These are phyloP conservation scores for Williopsis jadinii DNA, from an alignment of 1,139 yeast genomes.

Conservation along the genomic window DNA sequence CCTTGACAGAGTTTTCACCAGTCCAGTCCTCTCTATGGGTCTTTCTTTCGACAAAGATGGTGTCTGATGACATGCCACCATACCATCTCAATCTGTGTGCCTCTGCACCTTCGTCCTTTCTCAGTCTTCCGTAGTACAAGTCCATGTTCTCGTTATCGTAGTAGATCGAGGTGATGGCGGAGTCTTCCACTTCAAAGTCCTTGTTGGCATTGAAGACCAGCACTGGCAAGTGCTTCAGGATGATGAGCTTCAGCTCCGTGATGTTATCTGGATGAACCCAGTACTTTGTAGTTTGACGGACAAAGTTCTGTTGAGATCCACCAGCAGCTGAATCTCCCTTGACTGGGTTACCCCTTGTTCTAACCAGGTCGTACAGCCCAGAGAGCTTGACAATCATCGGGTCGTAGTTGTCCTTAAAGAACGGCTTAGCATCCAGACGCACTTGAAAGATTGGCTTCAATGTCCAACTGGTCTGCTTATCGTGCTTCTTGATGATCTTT, in stretches of 20 bases:
- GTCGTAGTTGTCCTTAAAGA: slow-evolving; percentile 92
- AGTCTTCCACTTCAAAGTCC: slow-evolving; percentile 89
- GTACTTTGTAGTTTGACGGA: slow-evolving; percentile 95
- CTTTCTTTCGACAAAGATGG: slow-evolving; percentile 91
- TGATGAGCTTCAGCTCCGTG: slow-evolving; percentile 90
- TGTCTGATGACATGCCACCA: slow-evolving; percentile 93
- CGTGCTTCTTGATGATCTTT: slow-evolving; percentile 93
- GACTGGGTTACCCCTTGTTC: slow-evolving; percentile 93
- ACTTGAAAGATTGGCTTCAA: slow-evolving; percentile 91
- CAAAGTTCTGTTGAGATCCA: slow-evolving; percentile 95
- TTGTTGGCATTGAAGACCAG: slow-evolving; percentile 93
- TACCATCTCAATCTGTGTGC: slow-evolving; percentile 98
- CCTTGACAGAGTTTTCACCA: slow-evolving; percentile 96
- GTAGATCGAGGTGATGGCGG: slow-evolving; percentile 94
- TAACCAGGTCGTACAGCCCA: slow-evolving; percentile 80
- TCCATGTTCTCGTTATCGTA: slow-evolving; percentile 87
- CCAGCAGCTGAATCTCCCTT: slow-evolving; percentile 95
- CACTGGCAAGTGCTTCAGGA: slow-evolving; percentile 91
- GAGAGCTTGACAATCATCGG: slow-evolving; percentile 82
- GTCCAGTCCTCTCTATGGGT: slow-evolving; percentile 99
- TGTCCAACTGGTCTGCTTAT: slow-evolving; percentile 77
- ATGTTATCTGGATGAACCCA: slow-evolving; percentile 99
- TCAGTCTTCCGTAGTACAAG: slow-evolving; percentile 85
- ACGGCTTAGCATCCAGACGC: slow-evolving; percentile 86
- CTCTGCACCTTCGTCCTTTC: slow-evolving; percentile 98